Evolutionary conservation across 148 eudicot species (phyloP), one percentile per base, ranked within the genome.

Genomic region (Rhododendron mucronatum): DNA sequence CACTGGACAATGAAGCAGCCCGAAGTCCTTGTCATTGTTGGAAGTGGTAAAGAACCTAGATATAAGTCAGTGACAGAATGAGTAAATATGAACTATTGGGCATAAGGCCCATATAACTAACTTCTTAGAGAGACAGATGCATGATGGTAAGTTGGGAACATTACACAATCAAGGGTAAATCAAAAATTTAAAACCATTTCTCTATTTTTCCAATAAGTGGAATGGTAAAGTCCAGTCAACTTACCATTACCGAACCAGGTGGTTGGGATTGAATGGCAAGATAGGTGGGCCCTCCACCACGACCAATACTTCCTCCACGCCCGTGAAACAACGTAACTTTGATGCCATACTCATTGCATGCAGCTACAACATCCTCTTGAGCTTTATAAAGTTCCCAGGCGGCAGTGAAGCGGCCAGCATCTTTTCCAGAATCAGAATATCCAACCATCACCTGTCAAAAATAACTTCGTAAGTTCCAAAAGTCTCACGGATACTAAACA

Each of bases 321-420:
- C 98, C 98, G 84, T 96, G 98, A 86, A 96, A 96, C 51, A 96
- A 90, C 78, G 98, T 96, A 88, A 93, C 90, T 89, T 96, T 95
- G 23, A 94, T 96, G 44, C 93, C 95, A 85, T 81, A 93, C 86
- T 93, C 94, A 35, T 93, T 94, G 91, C 98, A 96, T 81, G 96
- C 98, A 82, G 96, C 95, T 85, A 93, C 96, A 82, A 96, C 96
- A 87, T 94, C 95, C 86, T 95, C 96, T 91, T 96, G 99, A 79
- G 98, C 98, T 93, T 96, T 96, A 87, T 95, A 94, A 77, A 94
- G 98, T 81, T 95, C 98, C 96, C 99, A 95, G 7, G 98, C 99
- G 63, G 98, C 99, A 82, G 98, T 91, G 78, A 96, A 95, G 81
- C 99, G 95, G n/a, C 99, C 96, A 80, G 96, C 96, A 89, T 96